Percentiles rank a stretch among this genome's conserved stretches.
These are phyloP conservation scores for Penicillium decumbens DNA, from an alignment of 2,329 filamentous ascomycete genomes.

Conservation along the genomic window DNA sequence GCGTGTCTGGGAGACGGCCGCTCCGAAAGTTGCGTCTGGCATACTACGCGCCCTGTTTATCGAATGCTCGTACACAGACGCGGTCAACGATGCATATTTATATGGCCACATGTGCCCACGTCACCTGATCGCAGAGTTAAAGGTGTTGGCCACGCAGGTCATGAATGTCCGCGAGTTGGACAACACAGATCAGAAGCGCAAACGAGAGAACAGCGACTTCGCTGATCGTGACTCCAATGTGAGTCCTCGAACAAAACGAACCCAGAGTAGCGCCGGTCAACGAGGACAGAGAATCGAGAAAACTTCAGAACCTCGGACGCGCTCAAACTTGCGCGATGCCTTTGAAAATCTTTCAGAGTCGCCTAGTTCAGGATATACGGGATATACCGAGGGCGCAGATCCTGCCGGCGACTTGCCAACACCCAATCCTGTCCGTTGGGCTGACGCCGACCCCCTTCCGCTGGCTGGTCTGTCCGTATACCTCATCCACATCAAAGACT, in stretches of 20 bases:
- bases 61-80: constrained; percentile 89
- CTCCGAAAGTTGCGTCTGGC: constrained; percentile 72
- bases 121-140: constrained; percentile 75
- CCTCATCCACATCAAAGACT: constrained; percentile 92
- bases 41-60: constrained; percentile 79
- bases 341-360: background rate
- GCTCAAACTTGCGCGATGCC: background rate
- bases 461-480: constrained; percentile 73
- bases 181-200: constrained; percentile 40
- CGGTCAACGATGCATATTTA: constrained; percentile 68
- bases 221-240: constrained; percentile 13
- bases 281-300: background rate
- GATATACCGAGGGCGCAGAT: background rate
- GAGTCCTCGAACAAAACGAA: constrained; percentile 27
- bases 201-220: constrained; percentile 28
- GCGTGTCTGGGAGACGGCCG: constrained; percentile 83
- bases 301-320: background rate
- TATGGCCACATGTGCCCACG: constrained; percentile 86
- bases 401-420: constrained; percentile 1
- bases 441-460: constrained; percentile 38
- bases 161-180: constrained; percentile 45
- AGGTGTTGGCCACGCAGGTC: constrained; percentile 66
- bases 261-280: constrained; percentile 8
- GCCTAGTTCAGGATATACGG: background rate
- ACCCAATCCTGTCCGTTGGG: constrained; percentile 18